Base-by-base conservation (phyloP, 78 protist species). In the Corallochytrium limacisporum region DNA sequence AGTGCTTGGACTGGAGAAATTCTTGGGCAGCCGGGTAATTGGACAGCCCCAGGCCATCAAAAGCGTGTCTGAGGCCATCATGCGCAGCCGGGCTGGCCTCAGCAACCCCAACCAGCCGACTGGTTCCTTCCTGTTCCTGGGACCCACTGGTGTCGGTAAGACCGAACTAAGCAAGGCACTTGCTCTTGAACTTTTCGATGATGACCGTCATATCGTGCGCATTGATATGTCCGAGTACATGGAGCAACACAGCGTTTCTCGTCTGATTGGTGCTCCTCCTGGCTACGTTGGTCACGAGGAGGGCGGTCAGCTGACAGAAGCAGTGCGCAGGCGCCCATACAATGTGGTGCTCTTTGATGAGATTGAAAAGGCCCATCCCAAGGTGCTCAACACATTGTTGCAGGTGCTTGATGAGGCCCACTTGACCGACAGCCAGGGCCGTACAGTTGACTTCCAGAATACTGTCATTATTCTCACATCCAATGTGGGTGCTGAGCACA, bases 281-380 rank as follows among this genome's bases (percentile, higher is more conserved):
- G 98, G 99, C 12, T 97, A 97, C 59, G 94, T 97, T 9, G 98
- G 81, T 96, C 82, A 86, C 72, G 98, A 93, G 35, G 87, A 87
- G 56, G 99, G 98, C 31, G 99, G 99, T 12, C 94, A 89, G 77
- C 86, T 97, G 60, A 93, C 99, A 4, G 98, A 95, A 67, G 92
- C 96, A 8, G 95, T 95, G 7, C 79, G 97, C 20, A 67, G 96
- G 42, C 69, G 90, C 12, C 98, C 98, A 24, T 91, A 95, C 81
- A 13, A 73, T 18, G 97, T 93, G 12, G 91, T 97, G 12, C 78
- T 97, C n/a, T 83, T 97, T 32, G 99, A 97, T 48, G 99, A 97
- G 74, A 76, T 93, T 1, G 98, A 93, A 61, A 93, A 93, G 86
- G 94, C 91, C 7, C 91, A 84, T 60, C 76, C 65, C 35, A 74